Conservation (phyloP, 139 green algal genomes). For the Micromonas pusilla region DNA sequence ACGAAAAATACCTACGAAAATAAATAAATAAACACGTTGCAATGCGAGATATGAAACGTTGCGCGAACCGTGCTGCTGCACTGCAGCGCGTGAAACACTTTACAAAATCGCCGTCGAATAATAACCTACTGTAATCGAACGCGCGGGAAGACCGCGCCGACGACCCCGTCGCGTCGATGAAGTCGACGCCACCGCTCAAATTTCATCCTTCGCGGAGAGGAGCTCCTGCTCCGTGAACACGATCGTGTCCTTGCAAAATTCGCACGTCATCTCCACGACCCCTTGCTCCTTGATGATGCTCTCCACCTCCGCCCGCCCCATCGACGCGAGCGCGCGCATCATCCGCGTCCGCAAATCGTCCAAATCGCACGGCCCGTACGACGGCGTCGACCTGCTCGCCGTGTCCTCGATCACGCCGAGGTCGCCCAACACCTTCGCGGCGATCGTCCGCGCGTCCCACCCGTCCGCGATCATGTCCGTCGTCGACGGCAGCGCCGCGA, state of each 20-base stretch:
- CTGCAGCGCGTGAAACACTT: no score
- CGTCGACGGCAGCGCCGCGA: slow-evolving; percentile 49
- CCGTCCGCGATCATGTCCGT: slow-evolving; percentile 60
- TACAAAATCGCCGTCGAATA: no score
- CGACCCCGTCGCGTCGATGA: no score
- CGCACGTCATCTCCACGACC: slow-evolving; percentile 63
- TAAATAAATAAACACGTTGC: no score
- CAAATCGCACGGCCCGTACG: slow-evolving; percentile 71
- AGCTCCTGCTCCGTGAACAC: slow-evolving; percentile 40
- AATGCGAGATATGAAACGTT: no score
- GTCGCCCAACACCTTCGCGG: slow-evolving; percentile 55
- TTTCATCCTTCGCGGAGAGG: slow-evolving; percentile 52
- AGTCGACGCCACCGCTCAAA: no score
- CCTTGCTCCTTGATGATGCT: slow-evolving; percentile 65
- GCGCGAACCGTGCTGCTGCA: no score
- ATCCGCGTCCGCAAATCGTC: slow-evolving; percentile 60
- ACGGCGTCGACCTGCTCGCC: slow-evolving; percentile 1
- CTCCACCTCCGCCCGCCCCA: slow-evolving; percentile 44
- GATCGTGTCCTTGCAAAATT: slow-evolving; percentile 28
- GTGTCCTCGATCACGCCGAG: slow-evolving; percentile 40
- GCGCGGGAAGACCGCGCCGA: no score
- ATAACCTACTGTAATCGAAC: no score
- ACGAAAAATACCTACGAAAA: no score
- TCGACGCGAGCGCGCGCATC: slow-evolving; percentile 36
- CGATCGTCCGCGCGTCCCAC: slow-evolving; percentile 50